Evolutionary conservation across 257 asterid genomes (phyloP).

Genomic region (Jaltomata sinuosa): DNA sequence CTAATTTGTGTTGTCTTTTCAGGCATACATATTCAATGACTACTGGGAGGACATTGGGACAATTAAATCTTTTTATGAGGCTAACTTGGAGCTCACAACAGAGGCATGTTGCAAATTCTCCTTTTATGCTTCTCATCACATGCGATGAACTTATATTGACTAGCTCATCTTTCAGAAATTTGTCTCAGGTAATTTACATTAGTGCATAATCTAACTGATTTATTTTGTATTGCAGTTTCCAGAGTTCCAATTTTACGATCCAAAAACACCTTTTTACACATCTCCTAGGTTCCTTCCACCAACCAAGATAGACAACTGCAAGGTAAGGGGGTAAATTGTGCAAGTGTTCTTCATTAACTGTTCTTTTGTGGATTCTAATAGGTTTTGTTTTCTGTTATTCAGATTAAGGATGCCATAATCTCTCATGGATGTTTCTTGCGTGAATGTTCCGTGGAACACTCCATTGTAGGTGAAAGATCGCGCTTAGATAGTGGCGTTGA

Average conservation of each 20-base stretch:
- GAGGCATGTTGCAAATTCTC: conserved; percentile 36
- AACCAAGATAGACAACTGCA: conserved; percentile 76
- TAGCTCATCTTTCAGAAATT: background rate
- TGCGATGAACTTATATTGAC: background rate
- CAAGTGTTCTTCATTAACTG: background rate
- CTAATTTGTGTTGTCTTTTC: conserved; percentile 6
- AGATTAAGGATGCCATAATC: conserved; percentile 89
- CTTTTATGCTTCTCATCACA: background rate
- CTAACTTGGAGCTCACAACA: conserved; percentile 74
- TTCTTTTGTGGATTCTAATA: background rate
- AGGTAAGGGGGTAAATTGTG: conserved; percentile 25
- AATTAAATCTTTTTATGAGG: conserved; percentile 75
- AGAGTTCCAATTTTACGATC: conserved; percentile 77
- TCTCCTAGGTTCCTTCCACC: conserved; percentile 97
- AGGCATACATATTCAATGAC: conserved; percentile 88
- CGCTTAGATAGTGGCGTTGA: conserved; percentile 87
- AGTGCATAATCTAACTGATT: background rate
- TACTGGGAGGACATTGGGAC: conserved; percentile 98
- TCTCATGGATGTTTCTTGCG: conserved; percentile 95
- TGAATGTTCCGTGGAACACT: conserved; percentile 71
- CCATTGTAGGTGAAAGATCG: conserved; percentile 91
- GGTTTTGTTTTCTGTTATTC: conserved; percentile 5
- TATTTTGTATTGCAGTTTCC: conserved; percentile 44
- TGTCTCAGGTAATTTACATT: background rate
- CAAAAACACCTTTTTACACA: conserved; percentile 89